Percentiles rank a stretch among this genome's conserved stretches.
Evolutionary conservation across 768 basidiomycete genomes (phyloP).

Genomic region (Amanita brunnescens): DNA sequence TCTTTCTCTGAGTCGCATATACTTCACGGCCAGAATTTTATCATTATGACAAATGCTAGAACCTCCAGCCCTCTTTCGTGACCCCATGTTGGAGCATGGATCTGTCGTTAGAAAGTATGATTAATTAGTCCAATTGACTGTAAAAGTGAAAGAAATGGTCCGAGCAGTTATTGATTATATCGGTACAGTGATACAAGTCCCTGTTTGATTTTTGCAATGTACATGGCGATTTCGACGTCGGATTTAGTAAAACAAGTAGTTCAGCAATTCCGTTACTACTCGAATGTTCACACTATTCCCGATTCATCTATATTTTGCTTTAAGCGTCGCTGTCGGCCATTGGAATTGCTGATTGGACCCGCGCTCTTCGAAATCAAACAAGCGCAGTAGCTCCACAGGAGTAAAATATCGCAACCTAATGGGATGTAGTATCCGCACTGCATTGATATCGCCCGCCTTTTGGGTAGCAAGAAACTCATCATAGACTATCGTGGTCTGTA

Average conservation of each 20-base stretch:
- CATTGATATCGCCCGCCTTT: conserved; percentile 26
- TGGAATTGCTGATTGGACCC: conserved; percentile 24
- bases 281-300: conserved; percentile 80
- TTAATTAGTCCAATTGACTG: no score
- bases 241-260: conserved; percentile 38
- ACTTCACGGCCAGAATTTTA: no score
- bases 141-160: no score
- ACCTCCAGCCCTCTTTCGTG: no score
- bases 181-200: no score
- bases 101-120: no score
- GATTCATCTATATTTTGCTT: conserved; percentile 67
- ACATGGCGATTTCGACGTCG: no score
- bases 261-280: conserved; percentile 55
- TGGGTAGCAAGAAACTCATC: conserved; percentile 43
- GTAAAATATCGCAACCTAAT: conserved; percentile 70
- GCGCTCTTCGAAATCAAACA: conserved; percentile 49
- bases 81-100: no score
- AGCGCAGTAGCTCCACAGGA: conserved; percentile 58
- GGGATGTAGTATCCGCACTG: conserved; percentile 46
- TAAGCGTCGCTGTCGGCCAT: conserved; percentile 63
- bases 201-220: not conserved
- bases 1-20: no score
- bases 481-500: conserved; percentile 54
- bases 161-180: no score
- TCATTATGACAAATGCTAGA: no score